Evolutionary conservation across 208 protist genomes (phyloP), one percentile per base, ranked within the genome.

Genomic region (Phytomonas francai): DNA sequence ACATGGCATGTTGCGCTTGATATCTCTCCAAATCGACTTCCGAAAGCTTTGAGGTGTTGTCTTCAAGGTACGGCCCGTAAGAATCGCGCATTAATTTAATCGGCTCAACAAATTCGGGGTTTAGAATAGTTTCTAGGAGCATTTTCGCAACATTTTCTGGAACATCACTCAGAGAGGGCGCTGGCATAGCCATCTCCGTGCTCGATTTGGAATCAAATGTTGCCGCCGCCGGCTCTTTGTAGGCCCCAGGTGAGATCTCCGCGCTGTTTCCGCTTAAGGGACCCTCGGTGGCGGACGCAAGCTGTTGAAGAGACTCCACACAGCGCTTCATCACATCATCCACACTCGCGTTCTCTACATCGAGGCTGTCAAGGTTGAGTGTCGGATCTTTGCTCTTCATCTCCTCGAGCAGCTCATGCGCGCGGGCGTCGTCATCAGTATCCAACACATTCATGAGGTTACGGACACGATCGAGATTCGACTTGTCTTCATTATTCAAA

Each of bases 11-110:
- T 58, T 94, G 89, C 36, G 73, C 74, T 25, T 68, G 49, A 68
- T 87, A 91, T 30, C 75, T 71, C 61, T 72, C 77, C 61, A 73
- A 61, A 16, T 94, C 88, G 7, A 71, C 84, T n/a, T 68, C 61
- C 8, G 64, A 61, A 7, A 88, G 60, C 42, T 60, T 60, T 4
- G 61, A 67, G n/a, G 63, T 63, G 51, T 91, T 70, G 4, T 58
- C 76, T 6, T 63, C 76, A 33, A 94, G 60, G 67, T 75, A 94
- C 22, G 76, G 68, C 22, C 59, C 73, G 71, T 91, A 94, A 0
- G 80, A 71, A 39, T 91, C 80, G 0, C 80, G 82, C 86, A 92
- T 89, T 2, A 87, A 33, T 30, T 69, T 65, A 57, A 94, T 81
- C 14, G 82, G 77, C 39, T 83, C 69, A 6, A 84, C 66, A 59